phyloP scores from a whole-genome alignment of 116 monocot genomes.

The Phalaenopsis hybrid region DNA sequence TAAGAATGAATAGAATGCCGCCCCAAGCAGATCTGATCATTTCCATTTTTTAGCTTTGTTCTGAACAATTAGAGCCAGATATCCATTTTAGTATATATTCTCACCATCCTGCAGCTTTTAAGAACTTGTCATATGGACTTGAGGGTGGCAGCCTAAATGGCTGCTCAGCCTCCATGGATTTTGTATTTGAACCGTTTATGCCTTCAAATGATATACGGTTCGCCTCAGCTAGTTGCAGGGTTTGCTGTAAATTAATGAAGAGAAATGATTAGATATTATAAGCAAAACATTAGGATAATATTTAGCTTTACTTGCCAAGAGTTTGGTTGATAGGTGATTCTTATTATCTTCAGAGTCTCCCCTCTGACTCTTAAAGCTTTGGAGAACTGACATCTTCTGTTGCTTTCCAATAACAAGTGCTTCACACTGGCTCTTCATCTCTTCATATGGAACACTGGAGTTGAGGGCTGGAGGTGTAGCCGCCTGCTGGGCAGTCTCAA shows the following conservation, averaged over 20 bases:
- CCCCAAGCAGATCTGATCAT: too few species aligned
- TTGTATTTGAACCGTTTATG: conserved; percentile 19
- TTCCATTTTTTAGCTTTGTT: background rate
- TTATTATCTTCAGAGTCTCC: conserved; percentile 16
- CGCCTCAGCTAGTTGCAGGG: conserved; percentile 1
- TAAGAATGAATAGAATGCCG: background rate
- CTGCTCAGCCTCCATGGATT: conserved; percentile 35
- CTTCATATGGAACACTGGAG: conserved; percentile 69
- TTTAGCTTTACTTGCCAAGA: conserved; percentile 33
- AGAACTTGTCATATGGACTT: conserved; percentile 93
- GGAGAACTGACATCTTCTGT: conserved; percentile 87
- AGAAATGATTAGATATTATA: background rate
- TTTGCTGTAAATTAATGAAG: conserved; percentile 15
- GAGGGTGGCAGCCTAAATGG: conserved; percentile 86
- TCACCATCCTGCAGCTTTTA: conserved; percentile 86
- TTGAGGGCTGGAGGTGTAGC: conserved; percentile 34
- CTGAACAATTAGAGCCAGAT: background rate
- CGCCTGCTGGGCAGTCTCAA: conserved; percentile 68
- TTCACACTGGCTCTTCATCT: conserved; percentile 92
- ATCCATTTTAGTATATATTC: background rate
- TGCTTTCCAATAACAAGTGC: conserved; percentile 85
- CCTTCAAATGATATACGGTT: conserved; percentile 12
- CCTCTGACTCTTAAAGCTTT: conserved; percentile 57
- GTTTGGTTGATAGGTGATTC: conserved; percentile 7
- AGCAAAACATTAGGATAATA: background rate